These are phyloP conservation scores for Chlorencoelia australis DNA, from an alignment of 2,329 filamentous ascomycete species.

Conservation along the genomic window DNA sequence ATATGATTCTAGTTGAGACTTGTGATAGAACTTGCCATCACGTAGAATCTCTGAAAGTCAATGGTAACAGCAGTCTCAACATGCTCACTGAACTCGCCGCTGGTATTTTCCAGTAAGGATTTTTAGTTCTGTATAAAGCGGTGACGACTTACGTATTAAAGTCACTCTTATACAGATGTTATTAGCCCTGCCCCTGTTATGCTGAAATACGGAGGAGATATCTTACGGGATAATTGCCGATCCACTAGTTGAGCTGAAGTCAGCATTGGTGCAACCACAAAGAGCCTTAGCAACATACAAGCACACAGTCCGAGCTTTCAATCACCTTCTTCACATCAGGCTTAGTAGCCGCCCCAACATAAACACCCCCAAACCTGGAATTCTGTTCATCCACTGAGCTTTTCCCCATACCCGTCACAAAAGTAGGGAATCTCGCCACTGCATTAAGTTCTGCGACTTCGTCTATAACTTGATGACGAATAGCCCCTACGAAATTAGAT, in stretches of 20 bases:
- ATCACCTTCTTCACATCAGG: slow-evolving; percentile 1
- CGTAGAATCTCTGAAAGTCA: slow-evolving; percentile 25
- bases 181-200: too few species aligned
- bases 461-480: too few species aligned
- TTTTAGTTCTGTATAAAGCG: too few species aligned
- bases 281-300: too few species aligned
- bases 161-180: slow-evolving; percentile 7
- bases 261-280: too few species aligned
- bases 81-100: slow-evolving; percentile 22
- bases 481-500: too few species aligned
- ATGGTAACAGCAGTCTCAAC: slow-evolving; percentile 18
- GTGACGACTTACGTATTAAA: slow-evolving; percentile 10
- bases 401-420: slow-evolving; percentile 37
- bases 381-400: slow-evolving; percentile 37
- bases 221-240: slow-evolving; percentile 11
- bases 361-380: slow-evolving; percentile 39
- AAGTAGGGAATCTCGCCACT: slow-evolving; percentile 35
- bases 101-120: too few species aligned
- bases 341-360: slow-evolving; percentile 26
- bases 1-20: too few species aligned
- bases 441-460: slow-evolving; percentile 31
- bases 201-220: neutral
- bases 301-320: slow-evolving; percentile 8
- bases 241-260: too few species aligned
- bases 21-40: too few species aligned